Conservation (phyloP, 805 yeast genomes). For the Candida insectalens region DNA sequence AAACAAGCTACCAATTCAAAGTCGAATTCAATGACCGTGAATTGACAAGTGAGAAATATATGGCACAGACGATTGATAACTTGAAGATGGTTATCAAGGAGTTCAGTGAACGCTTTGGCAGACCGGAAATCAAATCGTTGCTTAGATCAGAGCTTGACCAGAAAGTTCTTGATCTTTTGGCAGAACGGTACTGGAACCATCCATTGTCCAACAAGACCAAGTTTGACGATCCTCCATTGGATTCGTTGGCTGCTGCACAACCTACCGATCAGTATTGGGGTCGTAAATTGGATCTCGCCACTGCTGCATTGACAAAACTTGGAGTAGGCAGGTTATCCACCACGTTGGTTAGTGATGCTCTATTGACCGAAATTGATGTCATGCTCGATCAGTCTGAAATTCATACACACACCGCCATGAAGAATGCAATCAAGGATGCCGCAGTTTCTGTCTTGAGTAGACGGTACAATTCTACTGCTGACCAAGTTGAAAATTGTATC, state of each 20-base stretch:
- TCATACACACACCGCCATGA: conserved; percentile 79
- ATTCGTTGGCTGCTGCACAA: conserved; percentile 45
- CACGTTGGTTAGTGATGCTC: conserved; percentile 67
- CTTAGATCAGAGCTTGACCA: conserved; percentile 84
- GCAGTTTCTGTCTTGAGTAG: conserved; percentile 70
- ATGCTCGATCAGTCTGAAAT: conserved; percentile 68
- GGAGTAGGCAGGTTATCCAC: conserved; percentile 94
- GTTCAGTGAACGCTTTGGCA: conserved; percentile 69
- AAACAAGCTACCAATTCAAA: conserved; percentile 83
- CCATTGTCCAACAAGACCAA: conserved; percentile 25
- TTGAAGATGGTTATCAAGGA: conserved; percentile 83
- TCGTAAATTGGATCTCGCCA: conserved; percentile 72
- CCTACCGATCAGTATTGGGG: conserved; percentile 81
- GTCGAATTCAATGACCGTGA: conserved; percentile 95
- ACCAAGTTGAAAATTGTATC: conserved; percentile 96
- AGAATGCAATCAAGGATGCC: conserved; percentile 73
- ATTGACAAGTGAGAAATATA: conserved; percentile 86
- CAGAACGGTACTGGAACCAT: conserved; percentile 87
- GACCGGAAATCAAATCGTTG: conserved; percentile 71
- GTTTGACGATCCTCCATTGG: conserved; percentile 38
- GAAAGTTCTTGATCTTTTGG: conserved; percentile 74
- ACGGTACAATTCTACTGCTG: conserved; percentile 86
- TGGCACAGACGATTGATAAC: conserved; percentile 84
- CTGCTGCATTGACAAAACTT: conserved; percentile 77
- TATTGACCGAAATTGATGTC: conserved; percentile 66